Conservation (phyloP, 78 protist species). For the Emiliania huxleyi region DNA sequence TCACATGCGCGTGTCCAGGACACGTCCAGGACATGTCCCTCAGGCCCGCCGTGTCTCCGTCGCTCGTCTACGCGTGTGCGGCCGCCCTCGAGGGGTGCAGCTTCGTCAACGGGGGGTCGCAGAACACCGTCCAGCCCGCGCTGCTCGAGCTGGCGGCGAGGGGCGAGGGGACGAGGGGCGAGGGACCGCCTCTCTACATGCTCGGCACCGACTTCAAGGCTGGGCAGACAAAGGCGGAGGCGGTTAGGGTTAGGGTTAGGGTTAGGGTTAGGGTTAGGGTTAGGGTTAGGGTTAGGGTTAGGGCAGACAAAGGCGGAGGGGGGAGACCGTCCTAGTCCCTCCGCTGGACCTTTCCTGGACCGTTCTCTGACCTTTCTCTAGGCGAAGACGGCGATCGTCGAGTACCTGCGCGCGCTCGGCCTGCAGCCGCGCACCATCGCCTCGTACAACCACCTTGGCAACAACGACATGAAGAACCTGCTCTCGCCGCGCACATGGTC, state of each 20-base stretch:
- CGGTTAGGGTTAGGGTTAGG: too few species aligned
- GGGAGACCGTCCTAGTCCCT: too few species aligned
- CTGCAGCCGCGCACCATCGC: neutral
- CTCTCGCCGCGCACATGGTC: neutral
- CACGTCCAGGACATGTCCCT: too few species aligned
- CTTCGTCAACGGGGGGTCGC: neutral
- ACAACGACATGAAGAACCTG: neutral
- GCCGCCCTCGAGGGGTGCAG: neutral
- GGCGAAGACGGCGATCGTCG: neutral
- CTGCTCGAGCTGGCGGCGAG: neutral
- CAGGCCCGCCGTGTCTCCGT: neutral
- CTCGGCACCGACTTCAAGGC: slow-evolving; percentile 1
- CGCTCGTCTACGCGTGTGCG: neutral
- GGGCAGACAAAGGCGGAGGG: too few species aligned
- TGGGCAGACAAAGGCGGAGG: neutral
- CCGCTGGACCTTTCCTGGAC: too few species aligned
- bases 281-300: too few species aligned
- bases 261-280: too few species aligned
- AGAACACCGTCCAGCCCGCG: neutral
- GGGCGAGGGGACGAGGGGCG: too few species aligned
- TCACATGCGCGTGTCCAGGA: too few species aligned
- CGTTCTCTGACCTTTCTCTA: too few species aligned
- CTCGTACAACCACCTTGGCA: neutral
- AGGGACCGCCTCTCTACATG: neutral
- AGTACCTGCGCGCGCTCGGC: neutral